phyloP scores from a whole-genome alignment of 306 rosid species.

The Cicer cuneatum region DNA sequence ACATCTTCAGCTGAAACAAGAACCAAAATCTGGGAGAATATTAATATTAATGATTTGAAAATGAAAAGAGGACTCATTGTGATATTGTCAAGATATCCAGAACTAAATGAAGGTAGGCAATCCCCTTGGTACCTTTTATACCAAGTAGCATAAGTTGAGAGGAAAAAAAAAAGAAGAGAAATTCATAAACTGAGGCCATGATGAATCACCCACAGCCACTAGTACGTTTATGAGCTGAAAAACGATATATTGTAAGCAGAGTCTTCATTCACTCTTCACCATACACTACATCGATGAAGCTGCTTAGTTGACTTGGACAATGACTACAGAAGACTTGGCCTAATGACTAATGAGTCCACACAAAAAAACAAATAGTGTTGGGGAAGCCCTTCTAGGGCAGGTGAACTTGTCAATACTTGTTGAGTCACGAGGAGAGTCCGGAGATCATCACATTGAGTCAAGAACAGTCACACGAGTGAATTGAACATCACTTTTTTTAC shows the following conservation, averaged over 20 bases:
- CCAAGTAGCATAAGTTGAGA: slow-evolving; percentile 4
- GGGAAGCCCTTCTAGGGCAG: too few relatives aligned
- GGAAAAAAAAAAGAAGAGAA: slow-evolving; percentile 24
- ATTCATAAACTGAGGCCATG: slow-evolving; percentile 18
- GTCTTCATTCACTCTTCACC: not conserved
- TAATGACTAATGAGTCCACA: not conserved
- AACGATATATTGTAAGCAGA: not conserved
- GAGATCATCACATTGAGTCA: too few relatives aligned
- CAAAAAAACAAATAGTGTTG: too few relatives aligned
- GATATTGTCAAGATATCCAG: too few relatives aligned
- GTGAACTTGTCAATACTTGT: too few relatives aligned
- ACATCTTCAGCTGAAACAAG: slow-evolving; percentile 30
- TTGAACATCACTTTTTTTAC: too few relatives aligned
- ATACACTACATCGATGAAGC: not conserved
- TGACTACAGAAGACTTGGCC: not conserved
- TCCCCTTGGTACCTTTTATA: accelerated
- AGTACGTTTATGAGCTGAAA: not conserved
- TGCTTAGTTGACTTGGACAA: not conserved
- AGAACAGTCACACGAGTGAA: too few relatives aligned
- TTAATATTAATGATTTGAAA: slow-evolving; percentile 2
- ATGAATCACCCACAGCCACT: not conserved
- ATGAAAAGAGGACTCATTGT: not conserved
- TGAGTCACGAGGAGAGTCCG: too few relatives aligned
- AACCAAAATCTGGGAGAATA: slow-evolving; percentile 10
- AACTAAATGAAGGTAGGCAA: slow-evolving; percentile 38